Percentiles rank a stretch among this genome's conserved stretches.
These are phyloP conservation scores for Nissolia schottii DNA, from an alignment of 306 rosid genomes.

Conservation along the genomic window DNA sequence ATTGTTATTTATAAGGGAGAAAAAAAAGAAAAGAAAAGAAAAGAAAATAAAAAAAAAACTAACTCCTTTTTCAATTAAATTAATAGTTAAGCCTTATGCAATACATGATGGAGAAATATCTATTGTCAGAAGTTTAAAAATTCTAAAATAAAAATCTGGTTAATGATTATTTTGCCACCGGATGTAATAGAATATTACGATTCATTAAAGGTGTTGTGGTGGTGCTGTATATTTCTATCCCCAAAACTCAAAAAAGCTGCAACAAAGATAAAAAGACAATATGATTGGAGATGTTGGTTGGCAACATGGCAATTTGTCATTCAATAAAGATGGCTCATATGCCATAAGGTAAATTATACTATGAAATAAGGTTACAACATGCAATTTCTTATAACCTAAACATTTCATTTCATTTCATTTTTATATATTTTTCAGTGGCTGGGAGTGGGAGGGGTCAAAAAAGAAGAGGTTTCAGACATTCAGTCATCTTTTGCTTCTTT, in stretches of 20 bases:
- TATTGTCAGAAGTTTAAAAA: background rate
- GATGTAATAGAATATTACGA: conserved; percentile 13
- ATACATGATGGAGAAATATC: background rate
- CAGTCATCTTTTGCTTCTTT: conserved; percentile 51
- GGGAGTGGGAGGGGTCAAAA: conserved; percentile 38
- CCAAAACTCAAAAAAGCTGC: conserved; percentile 51
- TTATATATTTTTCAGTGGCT: background rate
- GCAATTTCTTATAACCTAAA: background rate
- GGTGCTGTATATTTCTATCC: conserved; percentile 30
- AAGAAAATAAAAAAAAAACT: no score
- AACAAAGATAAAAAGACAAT: conserved; percentile 33
- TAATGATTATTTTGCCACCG: conserved; percentile 49
- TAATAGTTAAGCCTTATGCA: background rate
- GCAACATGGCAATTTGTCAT: conserved; percentile 26
- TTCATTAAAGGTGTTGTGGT: conserved; percentile 40
- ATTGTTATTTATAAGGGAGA: no score
- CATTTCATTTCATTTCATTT: background rate
- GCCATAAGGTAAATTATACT: background rate
- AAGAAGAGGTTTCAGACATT: conserved; percentile 34
- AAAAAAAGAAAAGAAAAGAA: background rate
- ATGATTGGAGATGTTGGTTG: conserved; percentile 56
- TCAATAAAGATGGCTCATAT: conserved; percentile 1
- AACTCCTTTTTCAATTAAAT: background rate
- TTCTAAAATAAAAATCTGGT: conserved; percentile 25
- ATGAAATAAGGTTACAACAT: background rate